Percentiles rank a stretch among this genome's conserved stretches.
Conservation (phyloP, 345 rosid genomes). For the Rhodamnia rubescens region DNA sequence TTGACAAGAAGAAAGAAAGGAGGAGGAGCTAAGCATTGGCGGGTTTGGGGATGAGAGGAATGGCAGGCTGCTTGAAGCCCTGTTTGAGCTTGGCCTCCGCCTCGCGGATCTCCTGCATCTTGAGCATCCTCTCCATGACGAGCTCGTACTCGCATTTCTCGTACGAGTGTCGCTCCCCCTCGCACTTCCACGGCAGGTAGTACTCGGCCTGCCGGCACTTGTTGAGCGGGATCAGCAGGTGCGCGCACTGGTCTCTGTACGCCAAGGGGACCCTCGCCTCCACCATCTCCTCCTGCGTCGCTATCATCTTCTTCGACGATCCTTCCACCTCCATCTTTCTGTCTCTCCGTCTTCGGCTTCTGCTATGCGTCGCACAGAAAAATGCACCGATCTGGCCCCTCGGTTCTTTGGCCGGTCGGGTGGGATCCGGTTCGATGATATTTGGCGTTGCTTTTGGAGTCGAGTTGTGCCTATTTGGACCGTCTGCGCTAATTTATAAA, state of each 20-base stretch:
- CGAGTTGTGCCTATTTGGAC: neutral
- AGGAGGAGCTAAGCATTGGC: conserved; percentile 51
- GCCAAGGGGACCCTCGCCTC: conserved; percentile 70
- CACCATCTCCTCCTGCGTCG: conserved; percentile 91
- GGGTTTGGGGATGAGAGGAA: conserved; percentile 77
- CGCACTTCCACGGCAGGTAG: conserved; percentile 97
- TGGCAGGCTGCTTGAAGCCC: conserved; percentile 30
- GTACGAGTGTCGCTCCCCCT: conserved; percentile 79
- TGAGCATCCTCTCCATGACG: conserved; percentile 94
- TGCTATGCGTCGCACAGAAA: neutral
- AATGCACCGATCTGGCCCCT: neutral
- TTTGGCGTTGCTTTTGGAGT: too few relatives aligned
- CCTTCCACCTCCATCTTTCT: conserved; percentile 61
- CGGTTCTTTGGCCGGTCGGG: neutral
- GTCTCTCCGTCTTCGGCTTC: neutral
- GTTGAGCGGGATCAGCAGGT: conserved; percentile 87
- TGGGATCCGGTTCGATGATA: neutral
- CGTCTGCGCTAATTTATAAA: too few relatives aligned
- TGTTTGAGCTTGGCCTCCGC: conserved; percentile 47
- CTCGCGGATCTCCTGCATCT: conserved; percentile 98
- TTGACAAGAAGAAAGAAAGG: neutral
- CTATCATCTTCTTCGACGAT: conserved; percentile 97
- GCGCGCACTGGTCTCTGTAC: conserved; percentile 95
- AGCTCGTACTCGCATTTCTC: conserved; percentile 99
- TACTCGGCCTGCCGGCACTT: conserved; percentile 94